phyloP scores from a whole-genome alignment of 1,284 basidiomycete genomes.

The Xanthoconium separans region DNA sequence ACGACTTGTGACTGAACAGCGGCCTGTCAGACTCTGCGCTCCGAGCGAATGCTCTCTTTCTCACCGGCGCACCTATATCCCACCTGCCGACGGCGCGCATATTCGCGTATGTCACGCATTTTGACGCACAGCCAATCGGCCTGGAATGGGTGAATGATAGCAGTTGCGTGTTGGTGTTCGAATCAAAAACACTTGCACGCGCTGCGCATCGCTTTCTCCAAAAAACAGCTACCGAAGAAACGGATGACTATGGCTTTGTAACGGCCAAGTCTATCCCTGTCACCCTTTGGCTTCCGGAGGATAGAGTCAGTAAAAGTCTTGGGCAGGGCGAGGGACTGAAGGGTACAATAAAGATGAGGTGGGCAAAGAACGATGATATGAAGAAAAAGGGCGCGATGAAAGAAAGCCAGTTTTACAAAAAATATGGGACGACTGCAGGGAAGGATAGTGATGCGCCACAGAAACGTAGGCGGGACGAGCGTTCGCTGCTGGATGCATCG shows the following conservation, averaged over 20 bases:
- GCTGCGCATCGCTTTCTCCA: conserved; percentile 50
- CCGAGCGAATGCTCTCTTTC: conserved; percentile 66
- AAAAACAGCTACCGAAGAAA: conserved; percentile 48
- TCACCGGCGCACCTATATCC: conserved; percentile 67
- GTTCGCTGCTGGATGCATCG: conserved; percentile 22
- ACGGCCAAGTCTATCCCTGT: conserved; percentile 67
- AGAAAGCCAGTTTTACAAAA: conserved; percentile 73
- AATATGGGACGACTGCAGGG: conserved; percentile 64
- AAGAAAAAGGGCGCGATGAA: conserved; percentile 70
- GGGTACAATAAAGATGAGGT: conserved; percentile 65
- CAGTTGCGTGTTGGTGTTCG: conserved; percentile 74
- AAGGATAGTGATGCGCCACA: conserved; percentile 42
- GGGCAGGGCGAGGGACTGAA: conserved; percentile 63
- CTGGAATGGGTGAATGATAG: conserved; percentile 80
- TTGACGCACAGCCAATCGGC: conserved; percentile 63
- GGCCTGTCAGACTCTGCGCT: conserved; percentile 28
- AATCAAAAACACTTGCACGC: conserved; percentile 51
- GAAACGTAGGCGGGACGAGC: conserved; percentile 39
- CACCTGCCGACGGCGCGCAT: conserved; percentile 67
- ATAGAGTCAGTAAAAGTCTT: conserved; percentile 66
- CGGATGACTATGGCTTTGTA: conserved; percentile 55
- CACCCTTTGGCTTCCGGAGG: conserved; percentile 73
- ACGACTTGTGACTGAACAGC: neutral
- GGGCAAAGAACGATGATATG: conserved; percentile 65
- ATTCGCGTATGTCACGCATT: conserved; percentile 76